Evolutionary conservation across 2,329 filamentous ascomycete genomes (phyloP).

Genomic region (Trichophyton equinum): DNA sequence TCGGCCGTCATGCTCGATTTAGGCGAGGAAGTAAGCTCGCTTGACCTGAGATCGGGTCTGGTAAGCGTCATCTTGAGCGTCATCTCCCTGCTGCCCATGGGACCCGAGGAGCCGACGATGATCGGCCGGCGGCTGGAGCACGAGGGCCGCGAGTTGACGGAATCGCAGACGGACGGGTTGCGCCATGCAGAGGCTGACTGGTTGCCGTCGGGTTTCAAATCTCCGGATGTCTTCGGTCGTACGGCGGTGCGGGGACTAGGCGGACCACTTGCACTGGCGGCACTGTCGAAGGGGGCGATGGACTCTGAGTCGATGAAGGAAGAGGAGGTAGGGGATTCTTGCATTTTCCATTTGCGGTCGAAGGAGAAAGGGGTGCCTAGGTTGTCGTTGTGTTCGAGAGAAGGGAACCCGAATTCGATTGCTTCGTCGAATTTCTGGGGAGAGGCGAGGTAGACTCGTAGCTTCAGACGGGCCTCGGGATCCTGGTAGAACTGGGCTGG

Average conservation of each 20-base stretch:
- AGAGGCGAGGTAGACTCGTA: slow-evolving; percentile 74
- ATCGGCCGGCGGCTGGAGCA: slow-evolving; percentile 16
- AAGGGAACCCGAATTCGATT: slow-evolving; percentile 81
- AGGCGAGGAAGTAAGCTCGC: slow-evolving; percentile 13
- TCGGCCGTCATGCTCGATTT: slow-evolving; percentile 34
- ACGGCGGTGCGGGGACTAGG: slow-evolving; percentile 2
- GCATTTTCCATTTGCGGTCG: slow-evolving; percentile 27
- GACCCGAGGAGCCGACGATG: slow-evolving; percentile 25
- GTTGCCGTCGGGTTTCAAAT: neutral
- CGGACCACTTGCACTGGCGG: neutral
- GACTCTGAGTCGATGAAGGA: neutral
- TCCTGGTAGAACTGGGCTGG: slow-evolving; percentile 77
- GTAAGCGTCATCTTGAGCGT: slow-evolving; percentile 93
- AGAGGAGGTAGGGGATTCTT: slow-evolving; percentile 27
- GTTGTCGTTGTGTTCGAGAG: slow-evolving; percentile 27
- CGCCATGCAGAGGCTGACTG: neutral
- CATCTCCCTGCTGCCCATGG: slow-evolving; percentile 66
- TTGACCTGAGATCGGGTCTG: slow-evolving; percentile 60
- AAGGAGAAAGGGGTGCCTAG: slow-evolving; percentile 13
- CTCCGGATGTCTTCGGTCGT: slow-evolving; percentile 7
- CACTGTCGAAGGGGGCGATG: neutral
- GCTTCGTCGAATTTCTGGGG: slow-evolving; percentile 94
- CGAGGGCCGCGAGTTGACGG: neutral
- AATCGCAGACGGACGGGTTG: neutral
- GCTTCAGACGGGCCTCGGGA: slow-evolving; percentile 72